A percentile compares a stretch with the other conserved stretches of the same genome.
phyloP scores from a whole-genome alignment of 352 stramenopile species.

The Hyaloperonospora brassicae region DNA sequence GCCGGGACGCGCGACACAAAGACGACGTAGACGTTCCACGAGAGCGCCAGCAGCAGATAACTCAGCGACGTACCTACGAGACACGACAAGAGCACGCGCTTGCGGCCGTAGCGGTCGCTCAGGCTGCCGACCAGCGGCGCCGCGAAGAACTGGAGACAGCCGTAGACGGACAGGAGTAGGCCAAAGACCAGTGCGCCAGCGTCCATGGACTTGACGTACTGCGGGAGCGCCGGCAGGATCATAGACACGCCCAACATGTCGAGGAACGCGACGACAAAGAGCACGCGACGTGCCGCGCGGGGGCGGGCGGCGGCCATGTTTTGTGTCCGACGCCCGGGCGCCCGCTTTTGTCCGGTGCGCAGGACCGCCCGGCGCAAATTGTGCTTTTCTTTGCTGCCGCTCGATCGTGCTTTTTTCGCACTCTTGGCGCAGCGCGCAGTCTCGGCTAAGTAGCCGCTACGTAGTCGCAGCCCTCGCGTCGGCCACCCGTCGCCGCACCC shows the following conservation, averaged over 20 bases:
- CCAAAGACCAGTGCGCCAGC: conserved; percentile 60
- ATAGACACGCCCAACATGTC: conserved; percentile 78
- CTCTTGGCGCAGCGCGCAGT: too few relatives aligned
- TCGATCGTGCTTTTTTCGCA: too few relatives aligned
- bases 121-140: conserved; percentile 63
- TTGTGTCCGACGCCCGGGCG: too few relatives aligned
- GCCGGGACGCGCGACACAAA: conserved; percentile 62
- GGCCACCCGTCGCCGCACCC: too few relatives aligned
- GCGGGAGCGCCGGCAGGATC: conserved; percentile 75
- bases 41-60: conserved; percentile 62
- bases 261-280: conserved; percentile 75
- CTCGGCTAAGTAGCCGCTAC: not conserved
- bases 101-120: conserved; percentile 64
- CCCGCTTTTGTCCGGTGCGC: too few relatives aligned
- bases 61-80: conserved; percentile 51
- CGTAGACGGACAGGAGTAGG: conserved; percentile 79
- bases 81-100: conserved; percentile 51
- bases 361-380: too few relatives aligned
- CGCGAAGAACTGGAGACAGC: conserved; percentile 79
- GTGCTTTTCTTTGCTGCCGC: too few relatives aligned
- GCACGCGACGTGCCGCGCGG: conserved; percentile 24
- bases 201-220: conserved; percentile 74
- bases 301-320: too few relatives aligned
- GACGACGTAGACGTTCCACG: conserved; percentile 75
- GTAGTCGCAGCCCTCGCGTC: too few relatives aligned